Percentiles rank a stretch among this genome's conserved stretches.
Conservation (phyloP, 2,329 filamentous ascomycete species). For the Nannizziopsis barbatae region DNA sequence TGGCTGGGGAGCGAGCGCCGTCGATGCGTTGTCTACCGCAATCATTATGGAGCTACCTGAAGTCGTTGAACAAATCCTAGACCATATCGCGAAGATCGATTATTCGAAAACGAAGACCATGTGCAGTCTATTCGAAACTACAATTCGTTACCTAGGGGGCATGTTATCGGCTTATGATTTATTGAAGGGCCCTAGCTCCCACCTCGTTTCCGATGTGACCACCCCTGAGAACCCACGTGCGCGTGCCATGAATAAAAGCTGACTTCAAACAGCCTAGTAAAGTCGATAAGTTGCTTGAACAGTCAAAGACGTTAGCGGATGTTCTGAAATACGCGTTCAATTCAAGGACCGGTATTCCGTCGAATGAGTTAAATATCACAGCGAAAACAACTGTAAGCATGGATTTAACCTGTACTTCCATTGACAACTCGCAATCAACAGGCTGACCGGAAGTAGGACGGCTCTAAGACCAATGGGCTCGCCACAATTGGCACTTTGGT, state of each 20-base stretch:
- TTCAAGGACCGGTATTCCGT: conserved; percentile 62
- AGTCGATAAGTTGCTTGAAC: conserved; percentile 43
- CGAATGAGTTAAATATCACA: conserved; percentile 54
- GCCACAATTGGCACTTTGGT: conserved; percentile 68
- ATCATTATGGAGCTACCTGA: conserved; percentile 60
- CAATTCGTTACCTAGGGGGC: conserved; percentile 75
- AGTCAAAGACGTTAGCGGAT: conserved; percentile 59
- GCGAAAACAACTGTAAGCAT: conserved; percentile 32
- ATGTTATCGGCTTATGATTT: conserved; percentile 61
- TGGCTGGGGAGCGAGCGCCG: conserved; percentile 71
- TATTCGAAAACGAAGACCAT: conserved; percentile 50
- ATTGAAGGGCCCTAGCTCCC: conserved; percentile 53
- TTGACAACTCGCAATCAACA: not conserved
- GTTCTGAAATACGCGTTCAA: conserved; percentile 67
- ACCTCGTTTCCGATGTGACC: conserved; percentile 38
- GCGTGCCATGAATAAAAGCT: not conserved
- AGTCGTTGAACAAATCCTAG: conserved; percentile 59
- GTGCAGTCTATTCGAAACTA: conserved; percentile 80
- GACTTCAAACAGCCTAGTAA: conserved; percentile 10
- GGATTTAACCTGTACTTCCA: not conserved
- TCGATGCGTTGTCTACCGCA: conserved; percentile 71
- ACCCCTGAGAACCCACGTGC: not conserved
- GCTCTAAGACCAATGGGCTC: conserved; percentile 53
- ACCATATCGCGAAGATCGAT: conserved; percentile 59
- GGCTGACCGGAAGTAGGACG: conserved; percentile 27